Conservation (phyloP, 768 basidiomycete genomes). For the Crucibulum laeve region DNA sequence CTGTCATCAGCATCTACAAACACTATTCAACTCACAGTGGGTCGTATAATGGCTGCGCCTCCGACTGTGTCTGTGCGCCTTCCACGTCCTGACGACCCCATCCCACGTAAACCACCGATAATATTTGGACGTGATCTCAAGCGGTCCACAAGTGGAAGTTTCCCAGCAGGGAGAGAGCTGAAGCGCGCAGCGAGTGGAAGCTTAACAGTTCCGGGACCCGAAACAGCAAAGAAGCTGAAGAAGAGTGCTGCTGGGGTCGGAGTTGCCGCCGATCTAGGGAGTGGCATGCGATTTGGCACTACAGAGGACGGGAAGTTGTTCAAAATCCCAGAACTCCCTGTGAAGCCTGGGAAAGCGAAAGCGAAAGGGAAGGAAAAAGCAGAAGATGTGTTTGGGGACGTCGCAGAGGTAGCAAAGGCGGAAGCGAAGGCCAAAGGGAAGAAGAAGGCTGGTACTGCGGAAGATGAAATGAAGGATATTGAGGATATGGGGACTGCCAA, state of each 20-base stretch:
- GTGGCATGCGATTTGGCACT: slow-evolving; percentile 28
- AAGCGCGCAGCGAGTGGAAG: slow-evolving; percentile 24
- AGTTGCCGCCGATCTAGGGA: slow-evolving; percentile 28
- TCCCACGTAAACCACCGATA: slow-evolving; percentile 63
- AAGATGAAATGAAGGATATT: slow-evolving; percentile 11
- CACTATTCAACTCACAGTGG: slow-evolving; percentile 47
- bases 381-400: slow-evolving; percentile 34
- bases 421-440: slow-evolving; percentile 21
- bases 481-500: slow-evolving; percentile 49
- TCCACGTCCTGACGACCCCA: slow-evolving; percentile 71
- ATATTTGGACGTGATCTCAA: slow-evolving; percentile 24
- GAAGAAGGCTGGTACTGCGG: slow-evolving; percentile 17
- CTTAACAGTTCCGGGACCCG: slow-evolving; percentile 9
- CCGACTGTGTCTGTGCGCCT: slow-evolving; percentile 25
- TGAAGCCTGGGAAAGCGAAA: slow-evolving; percentile 17
- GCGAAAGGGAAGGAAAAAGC: slow-evolving; percentile 33
- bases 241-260: slow-evolving; percentile 16
- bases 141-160: slow-evolving; percentile 2
- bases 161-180: slow-evolving; percentile 14
- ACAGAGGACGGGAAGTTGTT: slow-evolving; percentile 29
- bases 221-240: slow-evolving; percentile 28
- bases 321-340: slow-evolving; percentile 48
- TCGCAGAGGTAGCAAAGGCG: slow-evolving; percentile 13
- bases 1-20: slow-evolving; percentile 20
- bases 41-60: slow-evolving; percentile 46